Conservation (phyloP, 2,329 filamentous ascomycete species). For the Exophiala spinifera region DNA sequence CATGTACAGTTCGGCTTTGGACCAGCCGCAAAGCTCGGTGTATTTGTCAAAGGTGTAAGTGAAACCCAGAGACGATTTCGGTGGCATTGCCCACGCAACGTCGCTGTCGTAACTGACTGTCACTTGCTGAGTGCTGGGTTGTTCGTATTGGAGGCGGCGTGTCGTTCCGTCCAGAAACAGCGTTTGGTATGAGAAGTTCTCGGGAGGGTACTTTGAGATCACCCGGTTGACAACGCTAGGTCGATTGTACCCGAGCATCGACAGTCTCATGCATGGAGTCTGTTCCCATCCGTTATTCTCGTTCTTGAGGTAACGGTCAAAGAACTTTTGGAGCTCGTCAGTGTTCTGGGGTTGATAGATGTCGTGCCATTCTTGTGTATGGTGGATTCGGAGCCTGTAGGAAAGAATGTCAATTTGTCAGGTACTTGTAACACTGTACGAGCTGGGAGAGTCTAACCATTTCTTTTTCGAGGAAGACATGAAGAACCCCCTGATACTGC, state of each 20-base stretch:
- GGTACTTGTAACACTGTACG: background rate
- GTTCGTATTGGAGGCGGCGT: no score
- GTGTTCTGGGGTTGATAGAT: constrained; percentile 37
- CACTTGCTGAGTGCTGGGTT: no score
- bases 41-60: constrained; percentile 40
- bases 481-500: constrained; percentile 38
- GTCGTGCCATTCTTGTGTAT: constrained; percentile 48
- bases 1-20: constrained; percentile 49
- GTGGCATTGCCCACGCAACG: no score
- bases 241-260: constrained; percentile 31
- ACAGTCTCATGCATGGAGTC: constrained; percentile 42
- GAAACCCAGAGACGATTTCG: constrained; percentile 11
- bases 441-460: constrained; percentile 30
- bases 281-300: constrained; percentile 45
- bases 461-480: constrained; percentile 40
- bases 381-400: constrained; percentile 38
- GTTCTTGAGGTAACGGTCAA: constrained; percentile 46
- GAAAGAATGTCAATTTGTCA: no score
- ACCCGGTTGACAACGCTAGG: no score
- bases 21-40: constrained; percentile 41
- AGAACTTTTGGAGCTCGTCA: constrained; percentile 43
- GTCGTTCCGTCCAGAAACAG: background rate
- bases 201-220: no score
- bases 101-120: background rate
- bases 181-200: no score